Percentiles rank a stretch among this genome's conserved stretches.
phyloP scores from a whole-genome alignment of 768 basidiomycete species.

The Amanita rubescens region DNA sequence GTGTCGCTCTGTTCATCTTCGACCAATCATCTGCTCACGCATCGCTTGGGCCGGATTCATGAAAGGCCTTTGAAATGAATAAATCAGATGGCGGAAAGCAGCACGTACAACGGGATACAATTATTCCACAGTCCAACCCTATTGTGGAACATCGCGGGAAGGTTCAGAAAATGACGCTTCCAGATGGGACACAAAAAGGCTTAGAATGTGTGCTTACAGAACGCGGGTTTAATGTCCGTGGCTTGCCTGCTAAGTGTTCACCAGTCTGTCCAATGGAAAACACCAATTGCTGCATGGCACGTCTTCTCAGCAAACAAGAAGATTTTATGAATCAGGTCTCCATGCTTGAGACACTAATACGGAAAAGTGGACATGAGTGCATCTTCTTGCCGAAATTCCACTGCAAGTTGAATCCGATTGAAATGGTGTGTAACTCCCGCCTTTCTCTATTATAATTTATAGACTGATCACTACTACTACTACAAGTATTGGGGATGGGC shows the following conservation, averaged over 20 bases:
- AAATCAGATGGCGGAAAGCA: slow-evolving; percentile 33
- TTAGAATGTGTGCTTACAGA: slow-evolving; percentile 28
- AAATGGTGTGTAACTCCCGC: slow-evolving; percentile 36
- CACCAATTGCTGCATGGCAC: slow-evolving; percentile 26
- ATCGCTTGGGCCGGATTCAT: slow-evolving; percentile 27
- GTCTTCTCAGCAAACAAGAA: slow-evolving; percentile 29
- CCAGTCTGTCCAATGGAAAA: slow-evolving; percentile 30
- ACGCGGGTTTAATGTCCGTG: slow-evolving; percentile 27
- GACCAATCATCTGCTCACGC: slow-evolving; percentile 37
- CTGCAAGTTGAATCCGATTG: slow-evolving; percentile 40
- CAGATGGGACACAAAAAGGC: slow-evolving; percentile 27
- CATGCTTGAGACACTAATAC: slow-evolving; percentile 24
- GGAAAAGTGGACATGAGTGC: slow-evolving; percentile 24
- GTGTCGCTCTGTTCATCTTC: slow-evolving; percentile 28
- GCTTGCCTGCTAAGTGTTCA: slow-evolving; percentile 26
- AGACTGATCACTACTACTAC: background rate
- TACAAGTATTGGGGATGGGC: slow-evolving; percentile 28
- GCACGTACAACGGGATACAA: slow-evolving; percentile 27
- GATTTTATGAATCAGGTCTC: slow-evolving; percentile 31
- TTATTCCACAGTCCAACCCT: slow-evolving; percentile 32
- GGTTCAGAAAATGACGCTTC: slow-evolving; percentile 28
- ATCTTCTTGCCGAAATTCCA: slow-evolving; percentile 40
- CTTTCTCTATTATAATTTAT: background rate
- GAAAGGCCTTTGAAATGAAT: slow-evolving; percentile 37
- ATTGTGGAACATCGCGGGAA: slow-evolving; percentile 16